Base-by-base conservation (phyloP, 2,329 filamentous ascomycete species). In the Aulographum hederae region DNA sequence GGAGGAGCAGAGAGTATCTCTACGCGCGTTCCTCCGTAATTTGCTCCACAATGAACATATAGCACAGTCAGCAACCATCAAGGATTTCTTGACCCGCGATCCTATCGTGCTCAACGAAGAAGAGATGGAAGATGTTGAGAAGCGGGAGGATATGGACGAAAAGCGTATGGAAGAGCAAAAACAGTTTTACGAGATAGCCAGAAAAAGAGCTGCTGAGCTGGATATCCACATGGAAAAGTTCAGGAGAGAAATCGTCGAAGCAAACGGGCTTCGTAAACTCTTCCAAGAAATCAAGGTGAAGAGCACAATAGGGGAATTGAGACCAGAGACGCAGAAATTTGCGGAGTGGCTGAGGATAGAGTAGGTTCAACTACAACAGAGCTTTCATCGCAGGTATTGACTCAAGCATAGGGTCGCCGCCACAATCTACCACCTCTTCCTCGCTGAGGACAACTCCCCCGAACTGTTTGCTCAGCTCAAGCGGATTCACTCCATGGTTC, bases 291-390 rank as follows among this genome's bases (percentile, higher is more conserved):
- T 98, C 52, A 79, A 78, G 45, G 75, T 84, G 34, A 95, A 95
- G 58, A 66, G 80, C 37, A 82, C 69, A 3, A 86, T 98, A 32
- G 68, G 72, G 39, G 82, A 94, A 42, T 66, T 98, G 32, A 92
- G 81, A 46, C 76, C 91, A 8, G 85, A 95, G 51, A 95, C 95
- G 52, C 80, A 89, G 47, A 98, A 95, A 51, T 95, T 98, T 49
- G 86, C 86, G 13, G 89, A 98, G 53, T 98, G 89, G 89, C 61
- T 95, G 31, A 76, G 89, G 25, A 98, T 98, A 46, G 89, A 98
- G n/a, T n/a, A 58, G 63, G 47, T 32, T 56, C 47, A 14, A 11
- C 12, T 26, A 12, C 13, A 11, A 32, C 20, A 5, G 12, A 6
- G n/a, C 3, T 14, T 21, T 8, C 11, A 31, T 18, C 16, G n/a